Conservation (phyloP, 116 monocot genomes). For the Dioscorea cayenensis region DNA sequence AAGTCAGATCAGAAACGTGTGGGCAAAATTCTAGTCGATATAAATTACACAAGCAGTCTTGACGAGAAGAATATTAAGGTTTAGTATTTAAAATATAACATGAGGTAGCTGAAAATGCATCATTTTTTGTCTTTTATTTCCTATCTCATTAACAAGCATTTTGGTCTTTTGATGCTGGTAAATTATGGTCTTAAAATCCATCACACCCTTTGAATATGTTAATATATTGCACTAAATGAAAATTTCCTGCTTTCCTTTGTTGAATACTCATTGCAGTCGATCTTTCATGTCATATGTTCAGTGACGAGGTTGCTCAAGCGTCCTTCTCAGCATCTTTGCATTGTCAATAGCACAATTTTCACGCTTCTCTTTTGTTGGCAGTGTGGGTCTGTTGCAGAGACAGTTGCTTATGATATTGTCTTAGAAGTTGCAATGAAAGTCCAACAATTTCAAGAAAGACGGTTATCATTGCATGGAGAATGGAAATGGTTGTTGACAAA, state of each 20-base stretch:
- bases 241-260: no score
- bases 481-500: conserved; percentile 95
- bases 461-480: conserved; percentile 72
- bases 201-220: no score
- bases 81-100: not conserved
- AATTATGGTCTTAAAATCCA: no score
- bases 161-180: no score
- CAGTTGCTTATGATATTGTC: conserved; percentile 90
- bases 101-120: no score
- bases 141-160: no score
- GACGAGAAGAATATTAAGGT: conserved; percentile 48
- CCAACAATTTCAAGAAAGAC: conserved; percentile 72
- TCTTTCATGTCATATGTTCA: no score
- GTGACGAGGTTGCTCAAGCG: no score
- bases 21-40: conserved; percentile 63
- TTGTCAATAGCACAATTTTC: not conserved
- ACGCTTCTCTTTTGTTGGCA: conserved; percentile 23
- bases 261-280: no score
- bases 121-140: no score
- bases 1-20: conserved; percentile 95
- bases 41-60: conserved; percentile 55
- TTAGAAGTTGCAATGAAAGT: conserved; percentile 96
- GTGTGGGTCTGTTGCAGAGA: conserved; percentile 97
- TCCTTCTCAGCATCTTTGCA: not conserved
- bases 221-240: no score